Percentiles rank a stretch among this genome's conserved stretches.
Conservation (phyloP, 192 early-diverging fungal genomes). For the Backusella macrospora region DNA sequence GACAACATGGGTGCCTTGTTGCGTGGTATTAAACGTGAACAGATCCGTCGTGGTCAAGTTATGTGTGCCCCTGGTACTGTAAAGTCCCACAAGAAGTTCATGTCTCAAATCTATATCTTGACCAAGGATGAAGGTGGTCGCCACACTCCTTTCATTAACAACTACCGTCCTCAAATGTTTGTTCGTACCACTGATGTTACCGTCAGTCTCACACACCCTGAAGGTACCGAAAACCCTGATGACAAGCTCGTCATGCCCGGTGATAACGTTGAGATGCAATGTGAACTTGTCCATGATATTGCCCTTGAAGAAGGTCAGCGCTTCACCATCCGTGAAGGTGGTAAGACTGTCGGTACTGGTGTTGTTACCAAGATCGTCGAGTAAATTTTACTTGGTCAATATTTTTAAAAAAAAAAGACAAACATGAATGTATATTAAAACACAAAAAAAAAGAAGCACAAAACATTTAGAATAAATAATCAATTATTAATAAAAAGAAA, state of each 20-base stretch:
- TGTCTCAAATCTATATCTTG: slow-evolving; percentile 91
- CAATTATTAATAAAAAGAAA: too few species aligned
- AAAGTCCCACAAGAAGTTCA: slow-evolving; percentile 94
- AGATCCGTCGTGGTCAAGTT: slow-evolving; percentile 94
- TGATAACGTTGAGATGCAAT: slow-evolving; percentile 89
- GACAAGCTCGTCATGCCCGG: slow-evolving; percentile 99
- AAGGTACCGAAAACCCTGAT: slow-evolving; percentile 81
- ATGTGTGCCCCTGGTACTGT: slow-evolving; percentile 90
- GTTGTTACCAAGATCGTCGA: slow-evolving; percentile 48
- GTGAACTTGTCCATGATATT: slow-evolving; percentile 81
- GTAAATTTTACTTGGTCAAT: slow-evolving; percentile 21
- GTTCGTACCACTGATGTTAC: slow-evolving; percentile 96
- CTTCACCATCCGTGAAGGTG: slow-evolving; percentile 98
- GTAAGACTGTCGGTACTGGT: slow-evolving; percentile 96
- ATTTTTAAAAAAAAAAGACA: neutral
- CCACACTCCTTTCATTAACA: slow-evolving; percentile 95
- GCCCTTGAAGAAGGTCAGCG: slow-evolving; percentile 93
- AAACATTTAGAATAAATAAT: slow-evolving; percentile 2
- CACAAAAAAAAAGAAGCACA: slow-evolving; percentile 5
- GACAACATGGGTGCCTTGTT: slow-evolving; percentile 98
- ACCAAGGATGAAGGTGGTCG: slow-evolving; percentile 98
- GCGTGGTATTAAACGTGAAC: slow-evolving; percentile 97
- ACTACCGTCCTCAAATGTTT: slow-evolving; percentile 97
- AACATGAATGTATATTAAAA: neutral
- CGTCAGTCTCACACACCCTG: slow-evolving; percentile 75